phyloP scores from a whole-genome alignment of 805 yeast species.

The Wickerhamomyces strasburgensis region DNA sequence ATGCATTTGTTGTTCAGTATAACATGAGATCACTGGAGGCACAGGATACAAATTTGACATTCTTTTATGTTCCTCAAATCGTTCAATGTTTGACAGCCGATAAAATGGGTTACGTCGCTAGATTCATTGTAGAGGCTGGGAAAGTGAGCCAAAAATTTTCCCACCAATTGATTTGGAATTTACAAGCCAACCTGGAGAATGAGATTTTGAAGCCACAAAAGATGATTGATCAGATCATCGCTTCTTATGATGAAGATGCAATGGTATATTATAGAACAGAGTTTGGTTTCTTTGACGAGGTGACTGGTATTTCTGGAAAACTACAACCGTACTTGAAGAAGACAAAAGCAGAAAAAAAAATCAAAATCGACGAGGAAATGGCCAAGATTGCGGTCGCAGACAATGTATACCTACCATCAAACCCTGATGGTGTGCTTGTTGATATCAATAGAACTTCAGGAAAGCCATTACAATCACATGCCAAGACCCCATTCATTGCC shows the following conservation, averaged over 20 bases:
- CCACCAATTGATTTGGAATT: constrained; percentile 97
- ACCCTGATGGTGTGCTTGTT: constrained; percentile 91
- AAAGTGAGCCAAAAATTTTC: constrained; percentile 87
- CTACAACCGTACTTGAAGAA: constrained; percentile 91
- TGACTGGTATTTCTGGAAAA: constrained; percentile 91
- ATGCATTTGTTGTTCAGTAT: constrained; percentile 73
- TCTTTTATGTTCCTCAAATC: constrained; percentile 97
- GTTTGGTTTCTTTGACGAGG: constrained; percentile 84
- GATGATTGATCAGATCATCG: constrained; percentile 61
- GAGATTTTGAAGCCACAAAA: constrained; percentile 84
- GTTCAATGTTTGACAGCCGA: constrained; percentile 90
- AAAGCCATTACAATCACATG: constrained; percentile 93
- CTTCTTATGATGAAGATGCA: constrained; percentile 56
- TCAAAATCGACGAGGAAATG: constrained; percentile 96
- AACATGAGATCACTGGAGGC: constrained; percentile 85
- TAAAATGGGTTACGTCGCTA: constrained; percentile 74
- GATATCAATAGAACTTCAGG: constrained; percentile 93
- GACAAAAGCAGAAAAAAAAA: constrained; percentile 93
- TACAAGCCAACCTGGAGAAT: constrained; percentile 86
- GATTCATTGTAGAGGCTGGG: constrained; percentile 88
- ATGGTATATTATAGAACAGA: constrained; percentile 70
- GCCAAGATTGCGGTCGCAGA: constrained; percentile 61
- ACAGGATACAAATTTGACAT: constrained; percentile 82
- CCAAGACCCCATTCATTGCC: constrained; percentile 98
- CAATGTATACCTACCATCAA: constrained; percentile 91